Percentiles rank a stretch among this genome's conserved stretches.
Conservation (phyloP, 495 filamentous ascomycete species). For the Aspergillus mulundensis region DNA sequence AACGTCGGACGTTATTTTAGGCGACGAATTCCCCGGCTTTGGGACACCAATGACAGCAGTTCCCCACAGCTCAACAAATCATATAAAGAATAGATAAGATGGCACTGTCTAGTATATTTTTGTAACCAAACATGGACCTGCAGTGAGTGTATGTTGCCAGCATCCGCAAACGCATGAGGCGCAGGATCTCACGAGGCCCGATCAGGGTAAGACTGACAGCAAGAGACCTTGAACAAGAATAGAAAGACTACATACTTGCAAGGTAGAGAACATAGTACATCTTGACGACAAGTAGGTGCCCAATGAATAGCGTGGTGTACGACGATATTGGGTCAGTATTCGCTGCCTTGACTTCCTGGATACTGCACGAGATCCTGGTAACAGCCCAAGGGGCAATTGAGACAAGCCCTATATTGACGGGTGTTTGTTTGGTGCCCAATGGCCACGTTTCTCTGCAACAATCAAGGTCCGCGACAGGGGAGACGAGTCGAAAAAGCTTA, state of each 20-base stretch:
- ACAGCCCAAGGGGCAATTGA: constrained; percentile 32
- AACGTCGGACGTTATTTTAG: constrained; percentile 5
- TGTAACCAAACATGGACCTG: not conserved
- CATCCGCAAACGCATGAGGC: not conserved
- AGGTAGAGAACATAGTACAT: constrained; percentile 72
- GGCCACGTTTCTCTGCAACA: constrained; percentile 19
- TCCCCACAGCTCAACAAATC: constrained; percentile 14
- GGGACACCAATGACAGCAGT: constrained; percentile 12
- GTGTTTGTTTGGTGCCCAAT: constrained; percentile 35
- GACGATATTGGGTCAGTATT: constrained; percentile 20
- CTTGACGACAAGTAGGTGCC: constrained; percentile 18
- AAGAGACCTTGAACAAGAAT: constrained; percentile 8
- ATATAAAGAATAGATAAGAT: constrained; percentile 9
- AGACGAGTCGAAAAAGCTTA: constrained; percentile 17
- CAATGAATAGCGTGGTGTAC: constrained; percentile 22
- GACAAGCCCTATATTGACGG: constrained; percentile 16
- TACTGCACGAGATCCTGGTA: constrained; percentile 29
- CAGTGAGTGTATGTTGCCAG: not conserved
- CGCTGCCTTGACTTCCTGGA: constrained; percentile 24
- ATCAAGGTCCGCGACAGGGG: constrained; percentile 15
- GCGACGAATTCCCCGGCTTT: not conserved
- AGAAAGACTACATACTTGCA: constrained; percentile 49
- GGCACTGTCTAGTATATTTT: not conserved
- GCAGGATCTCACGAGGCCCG: constrained; percentile 1
- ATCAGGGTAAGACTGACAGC: not conserved